Base-by-base conservation (phyloP, 2,329 filamentous ascomycete species). In the Diplodia intermedia region DNA sequence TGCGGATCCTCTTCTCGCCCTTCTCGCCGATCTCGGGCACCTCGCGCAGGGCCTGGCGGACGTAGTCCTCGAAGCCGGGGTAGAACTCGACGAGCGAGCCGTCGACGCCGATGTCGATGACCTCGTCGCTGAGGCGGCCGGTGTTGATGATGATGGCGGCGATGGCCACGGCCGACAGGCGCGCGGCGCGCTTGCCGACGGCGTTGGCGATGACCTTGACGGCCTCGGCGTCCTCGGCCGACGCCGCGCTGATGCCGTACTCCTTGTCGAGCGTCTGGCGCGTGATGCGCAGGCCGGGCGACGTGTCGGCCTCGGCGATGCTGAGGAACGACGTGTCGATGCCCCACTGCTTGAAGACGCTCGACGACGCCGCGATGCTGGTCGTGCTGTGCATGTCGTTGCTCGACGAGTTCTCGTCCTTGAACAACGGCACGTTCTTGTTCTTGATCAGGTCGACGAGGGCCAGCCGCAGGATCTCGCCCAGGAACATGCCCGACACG, bases 401-500 rank as follows among this genome's bases (percentile, higher is more conserved):
- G 71, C 85, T 85, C 75, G 86, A 89, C 29, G 91, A 90, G 80
- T 91, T 89, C 68, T 87, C 86, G 73, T 94, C 91, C 73, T 86
- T 87, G 86, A 97, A 96, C 43, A 97, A 85, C 2, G 89, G 84
- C 7, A 90, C 81, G 0, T 85, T 78, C 33, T 89, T 84, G 72
- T 92, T 86, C 73, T 90, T 86, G 75, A 94, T 83, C 77, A 97
- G 86, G 68, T 88, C 85, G 62, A 95, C 79, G 26, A 97, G 82
- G 18, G 90, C 89, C 54, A 92, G 86, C 66, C 95, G 91, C 67
- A 97, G 86, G 71, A 98, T 94, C 79, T 99, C 95, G 66, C 95
- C 95, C 60, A 99, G 81, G 82, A 98, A 99, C 94, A 99, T 98
- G 78, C 95, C 95, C 0, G 93, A 97, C 18, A 99, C 91, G 57